phyloP scores from a whole-genome alignment of 768 basidiomycete species.

The Lentinula sp. region DNA sequence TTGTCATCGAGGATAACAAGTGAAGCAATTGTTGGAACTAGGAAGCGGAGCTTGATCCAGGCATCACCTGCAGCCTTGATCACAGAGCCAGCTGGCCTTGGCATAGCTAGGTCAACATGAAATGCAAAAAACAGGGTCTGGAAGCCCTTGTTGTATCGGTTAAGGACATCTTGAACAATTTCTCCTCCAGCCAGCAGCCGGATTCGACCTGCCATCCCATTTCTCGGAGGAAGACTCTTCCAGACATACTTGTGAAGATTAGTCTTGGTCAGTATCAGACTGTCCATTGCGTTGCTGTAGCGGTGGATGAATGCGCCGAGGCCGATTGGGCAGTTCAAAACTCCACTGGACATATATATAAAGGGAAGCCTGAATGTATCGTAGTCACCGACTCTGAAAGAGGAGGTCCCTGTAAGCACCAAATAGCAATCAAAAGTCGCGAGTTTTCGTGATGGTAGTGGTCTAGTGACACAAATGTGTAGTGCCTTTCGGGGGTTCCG shows the following conservation, averaged over 20 bases:
- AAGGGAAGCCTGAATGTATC: too few relatives aligned
- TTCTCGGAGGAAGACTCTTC: slow-evolving; percentile 2
- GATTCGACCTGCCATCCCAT: background rate
- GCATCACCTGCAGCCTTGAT: slow-evolving; percentile 7
- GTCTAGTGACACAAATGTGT: too few relatives aligned
- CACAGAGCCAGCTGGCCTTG: slow-evolving; percentile 2
- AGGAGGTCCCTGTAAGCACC: too few relatives aligned
- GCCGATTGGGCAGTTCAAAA: too few relatives aligned
- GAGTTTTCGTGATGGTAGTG: too few relatives aligned
- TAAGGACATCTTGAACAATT: slow-evolving; percentile 12
- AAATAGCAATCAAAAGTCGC: too few relatives aligned
- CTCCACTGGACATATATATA: too few relatives aligned
- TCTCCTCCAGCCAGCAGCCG: slow-evolving; percentile 15
- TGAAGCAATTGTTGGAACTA: slow-evolving; percentile 16
- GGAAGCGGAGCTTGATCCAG: slow-evolving; percentile 16
- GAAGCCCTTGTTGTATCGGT: slow-evolving; percentile 16
- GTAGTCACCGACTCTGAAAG: too few relatives aligned
- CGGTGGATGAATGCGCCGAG: background rate
- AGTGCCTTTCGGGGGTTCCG: too few relatives aligned
- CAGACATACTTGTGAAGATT: slow-evolving; percentile 12
- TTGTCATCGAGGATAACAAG: slow-evolving; percentile 11
- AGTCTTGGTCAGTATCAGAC: slow-evolving; percentile 7
- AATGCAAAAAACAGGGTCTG: slow-evolving; percentile 17
- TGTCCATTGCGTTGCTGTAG: background rate
- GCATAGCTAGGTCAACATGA: slow-evolving; percentile 8